Conservation (phyloP, 805 yeast species). For the Wickerhamomyces kurtzmanii region DNA sequence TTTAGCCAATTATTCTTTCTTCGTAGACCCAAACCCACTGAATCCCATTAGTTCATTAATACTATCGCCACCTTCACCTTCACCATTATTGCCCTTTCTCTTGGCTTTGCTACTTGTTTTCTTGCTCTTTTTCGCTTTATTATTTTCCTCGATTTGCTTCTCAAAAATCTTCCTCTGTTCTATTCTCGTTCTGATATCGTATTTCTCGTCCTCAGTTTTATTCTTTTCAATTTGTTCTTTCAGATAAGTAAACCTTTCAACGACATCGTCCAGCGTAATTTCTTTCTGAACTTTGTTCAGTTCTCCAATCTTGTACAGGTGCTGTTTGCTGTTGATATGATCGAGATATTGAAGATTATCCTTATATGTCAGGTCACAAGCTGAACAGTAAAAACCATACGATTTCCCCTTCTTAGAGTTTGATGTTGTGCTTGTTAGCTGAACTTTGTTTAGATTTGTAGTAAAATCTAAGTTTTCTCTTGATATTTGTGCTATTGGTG, state of each 20-base stretch:
- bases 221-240: slow-evolving; percentile 19
- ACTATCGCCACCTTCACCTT: slow-evolving; percentile 8
- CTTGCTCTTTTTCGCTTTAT: slow-evolving; percentile 12
- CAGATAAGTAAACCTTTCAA: slow-evolving; percentile 24
- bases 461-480: slow-evolving; percentile 14
- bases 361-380: slow-evolving; percentile 71
- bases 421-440: slow-evolving; percentile 19
- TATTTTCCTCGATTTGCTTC: slow-evolving; percentile 20
- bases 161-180: slow-evolving; percentile 28
- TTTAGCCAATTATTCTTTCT: slow-evolving; percentile 18
- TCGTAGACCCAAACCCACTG: slow-evolving; percentile 40
- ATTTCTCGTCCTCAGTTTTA: slow-evolving; percentile 10
- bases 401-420: slow-evolving; percentile 38
- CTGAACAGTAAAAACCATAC: slow-evolving; percentile 79
- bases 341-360: slow-evolving; percentile 77
- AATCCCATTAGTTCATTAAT: slow-evolving; percentile 48
- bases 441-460: slow-evolving; percentile 22
- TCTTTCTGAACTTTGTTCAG: slow-evolving; percentile 24
- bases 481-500: too few species aligned
- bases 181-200: slow-evolving; percentile 29
- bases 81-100: slow-evolving; percentile 5
- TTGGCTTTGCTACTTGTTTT: slow-evolving; percentile 3
- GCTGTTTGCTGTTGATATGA: slow-evolving; percentile 74
- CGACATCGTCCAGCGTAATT: slow-evolving; percentile 40
- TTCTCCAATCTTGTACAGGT: slow-evolving; percentile 34